Percentiles rank a stretch among this genome's conserved stretches.
Evolutionary conservation across 2,329 filamentous ascomycete genomes (phyloP).

Genomic region (Calonectria ilicicola): DNA sequence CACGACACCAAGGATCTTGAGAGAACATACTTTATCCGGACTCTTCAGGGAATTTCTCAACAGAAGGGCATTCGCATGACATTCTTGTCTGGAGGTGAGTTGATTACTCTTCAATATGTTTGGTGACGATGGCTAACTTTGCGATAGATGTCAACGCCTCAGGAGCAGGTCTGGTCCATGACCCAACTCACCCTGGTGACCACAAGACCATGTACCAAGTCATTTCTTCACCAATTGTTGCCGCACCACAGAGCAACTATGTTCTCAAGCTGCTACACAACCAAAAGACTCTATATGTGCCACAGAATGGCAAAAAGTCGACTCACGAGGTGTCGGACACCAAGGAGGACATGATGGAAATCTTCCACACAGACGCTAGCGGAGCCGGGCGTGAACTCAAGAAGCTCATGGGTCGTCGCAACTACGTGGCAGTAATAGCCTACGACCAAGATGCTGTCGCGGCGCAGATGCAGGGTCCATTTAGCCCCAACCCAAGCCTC

Average conservation of each 20-base stretch:
- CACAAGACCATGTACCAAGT: slow-evolving; percentile 99
- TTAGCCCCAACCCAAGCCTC: slow-evolving; percentile 53
- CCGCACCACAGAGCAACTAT: slow-evolving; percentile 85
- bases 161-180: slow-evolving; percentile 93
- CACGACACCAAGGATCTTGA: slow-evolving; percentile 98
- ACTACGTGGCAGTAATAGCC: slow-evolving; percentile 93
- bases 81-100: slow-evolving; percentile 87
- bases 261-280: slow-evolving; percentile 96
- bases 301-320: slow-evolving; percentile 84
- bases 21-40: slow-evolving; percentile 94
- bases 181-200: slow-evolving; percentile 89
- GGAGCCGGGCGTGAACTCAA: slow-evolving; percentile 86
- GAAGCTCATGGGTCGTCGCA: slow-evolving; percentile 91
- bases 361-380: slow-evolving; percentile 93
- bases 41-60: slow-evolving; percentile 92
- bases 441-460: slow-evolving; percentile 86
- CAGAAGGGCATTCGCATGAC: slow-evolving; percentile 98
- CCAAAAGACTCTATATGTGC: slow-evolving; percentile 92
- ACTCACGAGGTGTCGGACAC: slow-evolving; percentile 85
- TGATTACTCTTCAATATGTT: background rate
- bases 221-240: slow-evolving; percentile 92
- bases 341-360: slow-evolving; percentile 99
- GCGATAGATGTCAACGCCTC: slow-evolving; percentile 82
- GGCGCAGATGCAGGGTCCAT: slow-evolving; percentile 49
- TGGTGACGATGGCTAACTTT: slow-evolving; percentile 33